phyloP scores from a whole-genome alignment of 805 yeast species.

The Saturnispora bothae region DNA sequence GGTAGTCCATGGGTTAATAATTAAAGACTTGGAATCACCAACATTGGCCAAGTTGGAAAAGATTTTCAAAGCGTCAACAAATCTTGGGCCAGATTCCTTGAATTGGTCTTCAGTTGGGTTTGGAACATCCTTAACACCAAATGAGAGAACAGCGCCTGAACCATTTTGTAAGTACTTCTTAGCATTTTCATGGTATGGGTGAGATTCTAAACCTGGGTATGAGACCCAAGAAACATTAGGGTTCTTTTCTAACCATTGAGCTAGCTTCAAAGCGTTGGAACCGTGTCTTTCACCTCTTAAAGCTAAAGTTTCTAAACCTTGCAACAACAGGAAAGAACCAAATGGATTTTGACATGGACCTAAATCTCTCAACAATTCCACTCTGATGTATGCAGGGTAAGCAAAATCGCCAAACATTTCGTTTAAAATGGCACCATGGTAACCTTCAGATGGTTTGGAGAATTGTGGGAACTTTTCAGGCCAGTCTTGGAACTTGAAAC shows the following conservation, averaged over 20 bases:
- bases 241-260: slow-evolving; percentile 61
- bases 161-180: slow-evolving; percentile 73
- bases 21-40: slow-evolving; percentile 92
- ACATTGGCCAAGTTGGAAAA: slow-evolving; percentile 94
- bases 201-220: slow-evolving; percentile 79
- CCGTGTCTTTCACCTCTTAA: slow-evolving; percentile 91
- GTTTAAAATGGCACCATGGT: slow-evolving; percentile 77
- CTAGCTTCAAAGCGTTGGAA: slow-evolving; percentile 69
- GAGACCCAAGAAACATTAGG: slow-evolving; percentile 77
- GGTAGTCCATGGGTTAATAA: slow-evolving; percentile 92
- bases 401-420: slow-evolving; percentile 78
- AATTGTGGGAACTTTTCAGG: slow-evolving; percentile 88
- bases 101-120: slow-evolving; percentile 45
- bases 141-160: slow-evolving; percentile 80
- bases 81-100: slow-evolving; percentile 67
- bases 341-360: slow-evolving; percentile 89
- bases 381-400: slow-evolving; percentile 68
- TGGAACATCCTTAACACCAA: slow-evolving; percentile 70
- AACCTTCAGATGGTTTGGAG: slow-evolving; percentile 83
- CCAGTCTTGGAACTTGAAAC: slow-evolving; percentile 80
- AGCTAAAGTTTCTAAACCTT: slow-evolving; percentile 91
- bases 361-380: slow-evolving; percentile 80
- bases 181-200: slow-evolving; percentile 69
- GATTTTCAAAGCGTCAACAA: slow-evolving; percentile 73
- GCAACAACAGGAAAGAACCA: slow-evolving; percentile 73